Conservation (phyloP, 202 grass and related monocot species). For the Zizania palustris region DNA sequence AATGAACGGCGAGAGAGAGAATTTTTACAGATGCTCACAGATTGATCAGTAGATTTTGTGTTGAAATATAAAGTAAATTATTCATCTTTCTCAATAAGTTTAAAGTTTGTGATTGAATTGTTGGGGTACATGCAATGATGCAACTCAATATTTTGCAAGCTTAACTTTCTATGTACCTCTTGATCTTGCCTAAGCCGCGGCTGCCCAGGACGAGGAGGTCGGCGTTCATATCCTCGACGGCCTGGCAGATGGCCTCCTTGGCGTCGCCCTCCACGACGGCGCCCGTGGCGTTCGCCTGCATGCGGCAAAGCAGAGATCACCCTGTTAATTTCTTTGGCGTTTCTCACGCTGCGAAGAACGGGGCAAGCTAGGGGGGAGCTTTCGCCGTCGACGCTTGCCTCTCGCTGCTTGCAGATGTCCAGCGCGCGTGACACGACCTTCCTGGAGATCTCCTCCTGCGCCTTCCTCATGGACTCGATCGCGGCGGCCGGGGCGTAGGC, state of each 20-base stretch:
- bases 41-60: too few relatives aligned
- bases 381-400: constrained; percentile 13
- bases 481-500: constrained; percentile 44
- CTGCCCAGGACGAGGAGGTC: constrained; percentile 72
- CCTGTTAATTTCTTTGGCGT: not conserved
- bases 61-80: too few relatives aligned
- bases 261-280: constrained; percentile 68
- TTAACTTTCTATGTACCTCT: constrained; percentile 47
- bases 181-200: constrained; percentile 63
- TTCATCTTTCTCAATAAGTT: too few relatives aligned
- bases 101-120: too few relatives aligned
- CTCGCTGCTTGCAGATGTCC: constrained; percentile 50
- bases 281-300: constrained; percentile 47
- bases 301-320: not conserved
- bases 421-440: constrained; percentile 49
- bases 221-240: constrained; percentile 53
- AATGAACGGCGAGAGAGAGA: not conserved
- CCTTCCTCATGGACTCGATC: constrained; percentile 50
- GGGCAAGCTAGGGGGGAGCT: too few relatives aligned
- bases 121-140: too few relatives aligned
- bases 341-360: too few relatives aligned
- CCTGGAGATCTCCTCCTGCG: constrained; percentile 56
- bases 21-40: too few relatives aligned
- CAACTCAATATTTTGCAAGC: too few relatives aligned
- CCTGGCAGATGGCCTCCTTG: constrained; percentile 69